These are phyloP conservation scores for Alopecurus myosuroides DNA, from an alignment of 176 grass and related monocot genomes.

Conservation along the genomic window DNA sequence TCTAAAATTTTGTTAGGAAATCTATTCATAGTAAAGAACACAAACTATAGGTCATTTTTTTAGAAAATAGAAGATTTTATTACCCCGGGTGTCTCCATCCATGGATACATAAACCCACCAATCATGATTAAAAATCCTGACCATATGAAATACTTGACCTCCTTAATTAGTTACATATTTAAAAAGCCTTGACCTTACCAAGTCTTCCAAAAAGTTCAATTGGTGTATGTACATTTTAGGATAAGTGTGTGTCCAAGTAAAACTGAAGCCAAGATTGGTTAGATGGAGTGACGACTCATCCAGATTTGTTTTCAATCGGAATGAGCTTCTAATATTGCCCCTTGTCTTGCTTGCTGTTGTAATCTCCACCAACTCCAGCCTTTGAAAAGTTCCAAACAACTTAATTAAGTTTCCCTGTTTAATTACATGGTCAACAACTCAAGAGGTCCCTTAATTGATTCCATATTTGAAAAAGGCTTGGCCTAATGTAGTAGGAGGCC, in stretches of 20 bases:
- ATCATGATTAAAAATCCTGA: too few species aligned
- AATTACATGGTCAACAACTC: conserved; percentile 11
- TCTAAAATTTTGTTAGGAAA: background rate
- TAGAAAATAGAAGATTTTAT: too few species aligned
- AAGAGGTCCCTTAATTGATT: background rate
- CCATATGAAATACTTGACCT: background rate
- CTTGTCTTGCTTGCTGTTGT: background rate
- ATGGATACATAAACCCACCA: too few species aligned
- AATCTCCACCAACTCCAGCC: background rate
- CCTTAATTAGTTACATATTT: background rate
- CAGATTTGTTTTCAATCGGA: background rate
- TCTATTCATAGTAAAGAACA: background rate
- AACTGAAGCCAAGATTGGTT: background rate
- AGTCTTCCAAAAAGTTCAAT: background rate
- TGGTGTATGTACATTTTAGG: background rate
- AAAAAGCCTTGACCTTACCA: background rate
- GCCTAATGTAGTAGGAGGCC: conserved; percentile 27
- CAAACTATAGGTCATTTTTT: background rate
- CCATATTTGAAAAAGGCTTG: background rate
- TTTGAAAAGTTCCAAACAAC: conserved; percentile 20
- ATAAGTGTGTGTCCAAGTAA: background rate
- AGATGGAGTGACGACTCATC: background rate
- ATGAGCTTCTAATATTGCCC: background rate
- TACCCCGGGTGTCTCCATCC: too few species aligned
- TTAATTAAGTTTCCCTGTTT: background rate